Conservation (phyloP, 306 rosid genomes). For the Fragaria nilgerrensis region DNA sequence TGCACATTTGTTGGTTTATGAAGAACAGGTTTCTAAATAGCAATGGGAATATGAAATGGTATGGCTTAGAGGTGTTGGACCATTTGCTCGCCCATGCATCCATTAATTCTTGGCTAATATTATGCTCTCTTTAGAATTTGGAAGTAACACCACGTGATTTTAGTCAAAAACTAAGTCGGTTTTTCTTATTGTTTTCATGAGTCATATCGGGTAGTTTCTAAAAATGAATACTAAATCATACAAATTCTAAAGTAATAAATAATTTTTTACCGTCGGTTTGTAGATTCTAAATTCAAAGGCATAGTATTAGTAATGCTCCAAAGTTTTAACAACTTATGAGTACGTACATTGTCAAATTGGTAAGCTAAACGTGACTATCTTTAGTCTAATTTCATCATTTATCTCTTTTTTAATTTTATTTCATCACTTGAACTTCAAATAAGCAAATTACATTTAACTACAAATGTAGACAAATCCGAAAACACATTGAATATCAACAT, state of each 20-base stretch:
- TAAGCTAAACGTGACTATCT: too few species aligned
- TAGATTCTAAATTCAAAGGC: not conserved
- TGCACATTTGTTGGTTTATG: not conserved
- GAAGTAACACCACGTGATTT: conserved; percentile 5
- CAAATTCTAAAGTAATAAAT: not conserved
- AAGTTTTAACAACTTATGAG: too few species aligned
- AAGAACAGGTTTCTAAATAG: not conserved
- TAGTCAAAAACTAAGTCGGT: not conserved
- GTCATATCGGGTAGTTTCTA: not conserved
- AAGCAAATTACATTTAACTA: not conserved
- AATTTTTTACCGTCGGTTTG: not conserved
- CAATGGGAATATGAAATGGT: not conserved
- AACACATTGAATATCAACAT: too few species aligned
- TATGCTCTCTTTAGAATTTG: not conserved
- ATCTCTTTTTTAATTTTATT: too few species aligned
- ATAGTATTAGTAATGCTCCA: not conserved
- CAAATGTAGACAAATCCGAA: not conserved
- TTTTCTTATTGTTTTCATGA: not conserved
- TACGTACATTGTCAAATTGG: too few species aligned
- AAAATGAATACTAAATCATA: not conserved
- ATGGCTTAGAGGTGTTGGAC: not conserved
- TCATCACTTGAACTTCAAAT: not conserved
- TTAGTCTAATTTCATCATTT: too few species aligned
- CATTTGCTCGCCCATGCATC: not conserved
- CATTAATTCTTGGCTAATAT: not conserved